Percentiles rank a stretch among this genome's conserved stretches.
Conservation (phyloP, 192 early-diverging fungal species). For the Backusella luteola region DNA sequence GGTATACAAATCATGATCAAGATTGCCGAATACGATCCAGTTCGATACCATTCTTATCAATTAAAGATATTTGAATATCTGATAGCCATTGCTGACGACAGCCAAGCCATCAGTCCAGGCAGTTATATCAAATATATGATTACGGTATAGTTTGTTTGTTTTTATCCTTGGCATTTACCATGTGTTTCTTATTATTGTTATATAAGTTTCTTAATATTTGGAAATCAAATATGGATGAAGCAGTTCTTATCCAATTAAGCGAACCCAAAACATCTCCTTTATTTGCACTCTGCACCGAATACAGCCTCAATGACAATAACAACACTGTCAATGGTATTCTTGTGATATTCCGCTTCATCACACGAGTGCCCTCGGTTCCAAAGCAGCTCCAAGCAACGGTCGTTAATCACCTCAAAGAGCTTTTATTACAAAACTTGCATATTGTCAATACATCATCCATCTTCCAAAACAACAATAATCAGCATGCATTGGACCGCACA, state of each 20-base stretch:
- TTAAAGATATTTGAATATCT: constrained; percentile 5
- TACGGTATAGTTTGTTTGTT: neutral
- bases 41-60: constrained; percentile 9
- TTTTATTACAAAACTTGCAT: neutral
- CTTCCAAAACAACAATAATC: neutral
- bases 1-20: neutral
- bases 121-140: constrained; percentile 4
- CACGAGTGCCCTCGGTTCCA: neutral
- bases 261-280: constrained; percentile 19
- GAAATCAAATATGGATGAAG: constrained; percentile 10
- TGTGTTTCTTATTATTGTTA: neutral
- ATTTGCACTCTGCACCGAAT: constrained; percentile 1
- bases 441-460: neutral
- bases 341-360: constrained; percentile 6
- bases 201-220: constrained; percentile 14
- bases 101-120: neutral
- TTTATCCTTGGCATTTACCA: neutral
- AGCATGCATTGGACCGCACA: neutral
- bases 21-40: neutral
- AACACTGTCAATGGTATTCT: neutral
- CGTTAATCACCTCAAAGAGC: neutral
- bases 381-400: neutral
- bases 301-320: neutral
- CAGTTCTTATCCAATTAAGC: constrained; percentile 5
- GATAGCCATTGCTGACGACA: neutral